Percentiles rank a stretch among this genome's conserved stretches.
Conservation (phyloP, 805 yeast genomes). For the Wickerhamiella azymoides region DNA sequence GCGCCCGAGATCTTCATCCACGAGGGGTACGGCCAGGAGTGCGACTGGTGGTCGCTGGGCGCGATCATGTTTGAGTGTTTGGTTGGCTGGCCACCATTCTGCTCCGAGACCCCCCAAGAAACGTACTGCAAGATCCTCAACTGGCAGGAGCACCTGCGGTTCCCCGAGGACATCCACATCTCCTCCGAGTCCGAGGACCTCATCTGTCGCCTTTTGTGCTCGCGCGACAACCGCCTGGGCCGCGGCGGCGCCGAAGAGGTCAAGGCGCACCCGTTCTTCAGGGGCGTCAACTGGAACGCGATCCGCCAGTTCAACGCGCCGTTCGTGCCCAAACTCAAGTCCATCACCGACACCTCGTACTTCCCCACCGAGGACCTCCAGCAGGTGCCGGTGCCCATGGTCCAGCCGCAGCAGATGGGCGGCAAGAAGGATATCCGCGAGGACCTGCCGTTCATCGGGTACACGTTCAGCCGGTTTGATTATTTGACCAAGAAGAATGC, state of each 20-base stretch:
- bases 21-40: conserved; percentile 92
- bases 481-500: conserved; percentile 48
- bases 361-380: conserved; percentile 97
- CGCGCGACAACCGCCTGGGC: conserved; percentile 69
- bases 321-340: conserved; percentile 77
- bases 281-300: conserved; percentile 92
- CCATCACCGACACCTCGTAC: conserved; percentile 90
- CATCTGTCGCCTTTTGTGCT: conserved; percentile 60
- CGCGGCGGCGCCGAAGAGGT: conserved; percentile 88
- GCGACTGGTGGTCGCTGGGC: conserved; percentile 97
- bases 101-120: conserved; percentile 88
- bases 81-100: conserved; percentile 95
- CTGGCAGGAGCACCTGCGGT: conserved; percentile 76
- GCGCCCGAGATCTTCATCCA: conserved; percentile 90
- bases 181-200: conserved; percentile 82
- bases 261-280: conserved; percentile 79
- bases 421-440: conserved; percentile 58
- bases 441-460: conserved; percentile 93
- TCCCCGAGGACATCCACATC: conserved; percentile 85
- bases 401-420: conserved; percentile 30
- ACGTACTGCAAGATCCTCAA: conserved; percentile 82
- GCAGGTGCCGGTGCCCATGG: conserved; percentile 76
- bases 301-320: conserved; percentile 85
- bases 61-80: conserved; percentile 94
- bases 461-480: conserved; percentile 90